Conservation (phyloP, 129 eudicot species). For the Centaurea solstitialis region DNA sequence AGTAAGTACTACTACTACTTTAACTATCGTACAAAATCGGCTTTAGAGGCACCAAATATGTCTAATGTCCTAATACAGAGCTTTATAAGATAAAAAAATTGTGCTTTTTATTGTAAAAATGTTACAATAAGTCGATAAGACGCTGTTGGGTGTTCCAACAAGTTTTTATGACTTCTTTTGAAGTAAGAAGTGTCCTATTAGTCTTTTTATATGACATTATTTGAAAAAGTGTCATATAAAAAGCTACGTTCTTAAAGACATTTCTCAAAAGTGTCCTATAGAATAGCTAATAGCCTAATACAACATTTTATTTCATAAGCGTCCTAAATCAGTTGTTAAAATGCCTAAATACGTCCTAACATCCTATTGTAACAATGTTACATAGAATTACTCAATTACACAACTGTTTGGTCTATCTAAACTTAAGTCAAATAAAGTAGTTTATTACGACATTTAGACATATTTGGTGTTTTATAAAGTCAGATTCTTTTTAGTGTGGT, state of each 20-base stretch:
- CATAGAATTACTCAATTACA: too few species aligned
- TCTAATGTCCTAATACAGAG: neutral
- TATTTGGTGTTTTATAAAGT: too few species aligned
- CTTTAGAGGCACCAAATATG: neutral
- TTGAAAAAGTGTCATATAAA: too few species aligned
- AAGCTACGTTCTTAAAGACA: too few species aligned
- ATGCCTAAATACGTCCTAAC: neutral
- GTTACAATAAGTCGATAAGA: neutral
- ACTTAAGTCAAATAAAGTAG: neutral
- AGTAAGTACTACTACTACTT: constrained; percentile 58
- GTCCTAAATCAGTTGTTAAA: neutral
- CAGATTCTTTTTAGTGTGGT: neutral
- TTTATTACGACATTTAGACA: too few species aligned
- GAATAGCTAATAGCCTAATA: neutral
- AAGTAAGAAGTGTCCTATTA: neutral
- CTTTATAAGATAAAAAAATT: neutral
- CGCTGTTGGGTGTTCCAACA: neutral
- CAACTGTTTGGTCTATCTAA: neutral
- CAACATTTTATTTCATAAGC: neutral
- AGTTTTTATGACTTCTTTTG: neutral
- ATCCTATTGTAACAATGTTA: too few species aligned
- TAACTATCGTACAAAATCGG: too few species aligned
- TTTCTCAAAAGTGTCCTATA: neutral
- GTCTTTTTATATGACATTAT: neutral
- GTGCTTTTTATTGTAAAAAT: too few species aligned